Base-by-base conservation (phyloP, 805 yeast genomes). In the Hanseniaspora opuntiae region DNA sequence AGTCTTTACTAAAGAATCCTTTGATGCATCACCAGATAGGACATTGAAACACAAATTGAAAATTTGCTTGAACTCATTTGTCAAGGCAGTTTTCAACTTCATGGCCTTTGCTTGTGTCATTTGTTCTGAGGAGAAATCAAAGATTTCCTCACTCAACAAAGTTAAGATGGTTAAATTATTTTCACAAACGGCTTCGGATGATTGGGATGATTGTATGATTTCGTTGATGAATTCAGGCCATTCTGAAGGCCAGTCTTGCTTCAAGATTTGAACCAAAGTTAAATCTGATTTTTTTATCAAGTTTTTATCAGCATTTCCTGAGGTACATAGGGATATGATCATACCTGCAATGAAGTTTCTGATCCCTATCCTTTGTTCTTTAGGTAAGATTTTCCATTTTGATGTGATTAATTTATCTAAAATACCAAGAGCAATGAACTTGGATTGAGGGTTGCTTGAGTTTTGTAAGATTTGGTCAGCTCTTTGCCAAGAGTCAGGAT, bases 171-270 rank as follows among this genome's bases (percentile, higher is more conserved):
- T 81, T 97, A 93, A 90, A 70, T 93, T 93, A 71, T 93, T 93
- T 68, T 93, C 98, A 71, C 98, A 93, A 51, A 93, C 96, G 62
- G 88, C 90, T 67, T 85, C 79, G 22, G 93, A 82, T 14, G 90
- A 79, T 58, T 86, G 78, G 45, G 94, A 82, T 58, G 95, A 82
- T 56, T 76, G 78, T 46, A 90, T 93, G 54, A 93, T 78, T 66
- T 93, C 98, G 17, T 96, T 96, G 49, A 93, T 84, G 63, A 93
- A 93, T 62, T 83, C 85, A 19, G 97, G 97, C 99, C 99, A 93
- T 66, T 89, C 85, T 61, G 82, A 86, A 35, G 99, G 99, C 99
- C 99, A 93, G 66, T 93, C 99, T 70, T 93, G 97, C 64, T 93
- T 93, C 63, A 93, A 78, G 51, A 93, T 82, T 63, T 89, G 94